phyloP scores from a whole-genome alignment of 2,329 filamentous ascomycete genomes.

The Aspergillus novoparasiticus region DNA sequence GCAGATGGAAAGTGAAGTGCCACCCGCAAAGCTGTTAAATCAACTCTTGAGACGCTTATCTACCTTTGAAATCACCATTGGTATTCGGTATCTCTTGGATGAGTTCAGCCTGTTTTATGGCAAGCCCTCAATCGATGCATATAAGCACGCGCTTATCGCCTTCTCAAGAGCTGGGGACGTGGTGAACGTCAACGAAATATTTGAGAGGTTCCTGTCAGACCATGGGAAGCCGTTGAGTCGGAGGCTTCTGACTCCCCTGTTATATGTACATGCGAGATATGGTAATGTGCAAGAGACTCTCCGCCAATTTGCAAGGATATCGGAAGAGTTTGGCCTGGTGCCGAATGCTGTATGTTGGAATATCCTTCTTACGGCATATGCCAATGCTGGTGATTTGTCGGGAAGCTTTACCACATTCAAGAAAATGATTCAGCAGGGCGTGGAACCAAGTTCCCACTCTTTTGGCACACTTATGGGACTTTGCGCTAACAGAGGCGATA shows the following conservation, averaged over 20 bases:
- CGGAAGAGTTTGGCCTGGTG: slow-evolving; percentile 54
- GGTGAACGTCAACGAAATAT: slow-evolving; percentile 46
- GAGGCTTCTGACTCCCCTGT: slow-evolving; percentile 54
- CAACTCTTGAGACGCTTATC: slow-evolving; percentile 30
- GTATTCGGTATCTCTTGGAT: slow-evolving; percentile 44
- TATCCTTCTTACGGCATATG: slow-evolving; percentile 71
- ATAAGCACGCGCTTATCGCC: slow-evolving; percentile 40
- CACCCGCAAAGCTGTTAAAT: slow-evolving; percentile 24
- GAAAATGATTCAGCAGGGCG: slow-evolving; percentile 53
- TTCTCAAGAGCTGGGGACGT: slow-evolving; percentile 53
- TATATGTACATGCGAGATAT: slow-evolving; percentile 71
- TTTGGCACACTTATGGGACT: slow-evolving; percentile 76
- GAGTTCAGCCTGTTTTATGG: slow-evolving; percentile 40
- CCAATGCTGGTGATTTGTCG: slow-evolving; percentile 66
- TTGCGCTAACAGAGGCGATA: slow-evolving; percentile 70
- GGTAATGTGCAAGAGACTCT: slow-evolving; percentile 65
- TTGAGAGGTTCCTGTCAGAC: slow-evolving; percentile 43
- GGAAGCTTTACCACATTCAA: slow-evolving; percentile 67
- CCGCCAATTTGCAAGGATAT: slow-evolving; percentile 65
- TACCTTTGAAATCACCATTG: slow-evolving; percentile 35
- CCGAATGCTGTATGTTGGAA: slow-evolving; percentile 72
- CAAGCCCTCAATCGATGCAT: slow-evolving; percentile 35
- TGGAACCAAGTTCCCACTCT: slow-evolving; percentile 63
- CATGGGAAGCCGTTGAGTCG: slow-evolving; percentile 38
- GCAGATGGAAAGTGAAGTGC: slow-evolving; percentile 28